Conservation (phyloP, 2,329 filamentous ascomycete genomes). For the Phaeosphaeria sp. region DNA sequence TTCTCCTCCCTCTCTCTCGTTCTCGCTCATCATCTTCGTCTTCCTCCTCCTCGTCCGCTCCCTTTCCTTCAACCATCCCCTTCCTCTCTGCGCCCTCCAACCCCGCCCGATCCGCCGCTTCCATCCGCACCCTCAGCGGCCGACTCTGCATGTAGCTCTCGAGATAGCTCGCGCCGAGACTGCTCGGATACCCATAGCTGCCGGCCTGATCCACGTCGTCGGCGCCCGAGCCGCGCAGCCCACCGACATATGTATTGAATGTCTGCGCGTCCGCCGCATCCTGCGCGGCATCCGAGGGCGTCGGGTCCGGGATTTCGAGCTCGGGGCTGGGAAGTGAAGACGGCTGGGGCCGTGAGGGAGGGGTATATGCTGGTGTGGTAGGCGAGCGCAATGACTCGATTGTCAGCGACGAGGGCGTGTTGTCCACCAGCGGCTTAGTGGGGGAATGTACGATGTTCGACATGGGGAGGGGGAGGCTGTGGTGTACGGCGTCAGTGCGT, state of each 20-base stretch:
- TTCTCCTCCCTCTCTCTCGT: conserved; percentile 18
- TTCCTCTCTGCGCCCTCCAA: conserved; percentile 31
- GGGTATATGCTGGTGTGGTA: conserved; percentile 9
- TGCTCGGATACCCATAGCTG: conserved; percentile 43
- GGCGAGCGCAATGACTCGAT: conserved; percentile 16
- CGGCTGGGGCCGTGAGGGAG: not conserved
- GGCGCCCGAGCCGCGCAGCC: conserved; percentile 39
- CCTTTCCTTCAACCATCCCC: conserved; percentile 13
- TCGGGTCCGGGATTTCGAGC: conserved; percentile 20
- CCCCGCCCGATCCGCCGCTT: conserved; percentile 40
- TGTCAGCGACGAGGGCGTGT: conserved; percentile 18
- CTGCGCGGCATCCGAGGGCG: conserved; percentile 23
- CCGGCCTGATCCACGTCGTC: conserved; percentile 45
- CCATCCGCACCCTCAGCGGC: conserved; percentile 44
- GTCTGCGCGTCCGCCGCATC: conserved; percentile 5
- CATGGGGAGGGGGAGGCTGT: conserved; percentile 36
- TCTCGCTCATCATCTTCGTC: conserved; percentile 2
- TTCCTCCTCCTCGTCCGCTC: conserved; percentile 1
- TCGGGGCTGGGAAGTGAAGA: no score
- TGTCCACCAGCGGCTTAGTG: conserved; percentile 21
- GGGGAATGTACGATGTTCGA: conserved; percentile 28
- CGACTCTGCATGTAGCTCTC: conserved; percentile 47
- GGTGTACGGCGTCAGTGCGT: conserved; percentile 27
- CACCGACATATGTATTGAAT: conserved; percentile 46
- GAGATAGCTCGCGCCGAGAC: conserved; percentile 45